Base-by-base conservation (phyloP, 225 moss, liverwort and hornwort genomes). In the Pseudoscleropodium purum region DNA sequence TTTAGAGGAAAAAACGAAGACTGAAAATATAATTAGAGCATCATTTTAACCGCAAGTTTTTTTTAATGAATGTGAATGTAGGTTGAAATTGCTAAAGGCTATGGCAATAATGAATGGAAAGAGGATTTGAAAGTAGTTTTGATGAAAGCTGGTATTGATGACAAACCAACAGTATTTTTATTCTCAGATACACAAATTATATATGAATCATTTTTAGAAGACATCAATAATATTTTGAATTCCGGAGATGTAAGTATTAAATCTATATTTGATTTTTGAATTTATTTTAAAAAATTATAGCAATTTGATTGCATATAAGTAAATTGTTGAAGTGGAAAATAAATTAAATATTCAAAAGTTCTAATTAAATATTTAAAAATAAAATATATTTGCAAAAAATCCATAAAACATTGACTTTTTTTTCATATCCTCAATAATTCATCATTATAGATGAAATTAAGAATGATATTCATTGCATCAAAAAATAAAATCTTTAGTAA, bases 71-170 rank as follows among this genome's bases (percentile, higher is more conserved):
- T 54, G 2, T 20, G 14, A 39, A 26, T 84, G 3, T 27, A 79
- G 60, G 54, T 98, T 84, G 98, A 98, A 86, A 98, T 97, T 89
- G 96, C 96, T 24, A 98, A 98, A 92, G 98, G 97, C 10, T 98
- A 98, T 89, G 96, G 98, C 31, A 98, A 95, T 85, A 98, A 98
- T 39, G 98, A 98, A 89, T 98, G 98, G 97, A 97, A 96, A 91
- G 98, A 98, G 1, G 96, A 98, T 89, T 87, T 98, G 81, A 95
- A 93, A 73, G 90, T 82, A 65, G 95, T 97, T 11, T 86, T 98
- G 31, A 96, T 95, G 91, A 98, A 96, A 92, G 97, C 95, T 39
- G 98, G 98, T 34, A 62, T 97, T 21, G 92, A 96, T 29, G 92
- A 98, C 34, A 98, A 95, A 67, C 89, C 94, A 88, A 97, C 84